Conservation (phyloP, 257 asterid genomes). For the Plantago major region DNA sequence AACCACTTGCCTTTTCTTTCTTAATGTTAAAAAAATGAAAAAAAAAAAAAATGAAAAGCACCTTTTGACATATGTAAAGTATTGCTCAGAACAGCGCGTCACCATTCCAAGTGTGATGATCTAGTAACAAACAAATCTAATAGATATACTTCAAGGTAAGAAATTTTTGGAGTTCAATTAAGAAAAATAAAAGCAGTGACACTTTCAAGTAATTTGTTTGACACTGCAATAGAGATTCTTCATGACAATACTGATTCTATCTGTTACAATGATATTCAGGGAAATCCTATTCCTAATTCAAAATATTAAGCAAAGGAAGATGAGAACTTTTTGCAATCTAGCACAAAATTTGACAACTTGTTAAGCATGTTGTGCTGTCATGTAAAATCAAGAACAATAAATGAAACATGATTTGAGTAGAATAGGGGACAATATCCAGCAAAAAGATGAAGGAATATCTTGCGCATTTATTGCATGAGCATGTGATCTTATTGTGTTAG, state of each 20-base stretch:
- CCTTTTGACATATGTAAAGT: conserved; percentile 16
- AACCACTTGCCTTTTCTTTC: not conserved
- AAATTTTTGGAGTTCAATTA: not conserved
- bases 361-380: conserved; percentile 1
- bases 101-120: conserved; percentile 28
- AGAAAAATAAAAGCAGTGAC: not conserved
- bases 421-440: conserved; percentile 4
- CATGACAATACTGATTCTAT: not conserved
- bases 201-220: not conserved
- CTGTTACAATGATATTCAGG: not conserved
- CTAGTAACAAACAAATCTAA: conserved; percentile 12
- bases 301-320: no score
- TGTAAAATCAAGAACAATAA: conserved; percentile 8
- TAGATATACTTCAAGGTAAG: conserved; percentile 18
- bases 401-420: not conserved
- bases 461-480: conserved; percentile 4
- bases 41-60: conserved; percentile 1
- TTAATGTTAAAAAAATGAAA: not conserved
- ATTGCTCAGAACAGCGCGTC: conserved; percentile 19
- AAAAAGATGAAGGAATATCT: conserved; percentile 25
- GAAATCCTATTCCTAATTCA: not conserved
- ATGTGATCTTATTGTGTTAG: conserved; percentile 22
- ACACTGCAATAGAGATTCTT: not conserved
- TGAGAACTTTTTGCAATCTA: not conserved
- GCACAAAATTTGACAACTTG: conserved; percentile 8